phyloP scores from a whole-genome alignment of 805 yeast species.

The Kuraishia piskuri region DNA sequence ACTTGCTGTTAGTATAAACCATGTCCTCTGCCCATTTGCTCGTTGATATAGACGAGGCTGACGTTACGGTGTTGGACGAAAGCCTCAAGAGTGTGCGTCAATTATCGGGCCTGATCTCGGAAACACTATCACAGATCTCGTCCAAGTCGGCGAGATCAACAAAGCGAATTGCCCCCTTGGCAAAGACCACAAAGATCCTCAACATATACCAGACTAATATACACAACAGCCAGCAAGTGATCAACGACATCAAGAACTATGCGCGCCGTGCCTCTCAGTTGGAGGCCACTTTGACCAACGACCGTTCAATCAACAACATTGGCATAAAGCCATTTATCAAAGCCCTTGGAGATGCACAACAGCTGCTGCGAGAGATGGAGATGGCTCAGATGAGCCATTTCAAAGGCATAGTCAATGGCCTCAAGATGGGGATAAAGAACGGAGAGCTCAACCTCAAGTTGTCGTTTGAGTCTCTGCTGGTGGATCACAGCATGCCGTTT shows the following conservation, averaged over 20 bases:
- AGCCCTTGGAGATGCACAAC: constrained; percentile 29
- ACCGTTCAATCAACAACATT: constrained; percentile 12
- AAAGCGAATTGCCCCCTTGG: constrained; percentile 61
- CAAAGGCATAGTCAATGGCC: constrained; percentile 56
- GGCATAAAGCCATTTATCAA: constrained; percentile 30
- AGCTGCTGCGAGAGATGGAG: constrained; percentile 34
- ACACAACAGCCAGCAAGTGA: constrained; percentile 40
- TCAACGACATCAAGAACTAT: constrained; percentile 37
- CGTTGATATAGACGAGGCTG: constrained; percentile 70
- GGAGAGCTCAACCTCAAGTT: constrained; percentile 47
- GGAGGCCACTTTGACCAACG: constrained; percentile 21
- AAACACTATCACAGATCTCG: constrained; percentile 46
- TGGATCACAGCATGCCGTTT: constrained; percentile 29
- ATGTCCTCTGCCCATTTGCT: constrained; percentile 1
- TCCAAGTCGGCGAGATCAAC: constrained; percentile 47
- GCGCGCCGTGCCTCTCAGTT: constrained; percentile 35
- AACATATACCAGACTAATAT: constrained; percentile 48
- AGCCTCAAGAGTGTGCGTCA: constrained; percentile 51
- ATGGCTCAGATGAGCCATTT: constrained; percentile 39
- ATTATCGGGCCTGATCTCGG: constrained; percentile 45
- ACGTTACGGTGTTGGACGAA: constrained; percentile 73
- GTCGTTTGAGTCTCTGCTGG: constrained; percentile 38
- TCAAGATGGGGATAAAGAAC: constrained; percentile 44
- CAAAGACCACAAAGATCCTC: constrained; percentile 50
- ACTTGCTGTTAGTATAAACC: too few species aligned